Evolutionary conservation across 2,329 filamentous ascomycete genomes (phyloP).

Genomic region (Monosporascus sp.): DNA sequence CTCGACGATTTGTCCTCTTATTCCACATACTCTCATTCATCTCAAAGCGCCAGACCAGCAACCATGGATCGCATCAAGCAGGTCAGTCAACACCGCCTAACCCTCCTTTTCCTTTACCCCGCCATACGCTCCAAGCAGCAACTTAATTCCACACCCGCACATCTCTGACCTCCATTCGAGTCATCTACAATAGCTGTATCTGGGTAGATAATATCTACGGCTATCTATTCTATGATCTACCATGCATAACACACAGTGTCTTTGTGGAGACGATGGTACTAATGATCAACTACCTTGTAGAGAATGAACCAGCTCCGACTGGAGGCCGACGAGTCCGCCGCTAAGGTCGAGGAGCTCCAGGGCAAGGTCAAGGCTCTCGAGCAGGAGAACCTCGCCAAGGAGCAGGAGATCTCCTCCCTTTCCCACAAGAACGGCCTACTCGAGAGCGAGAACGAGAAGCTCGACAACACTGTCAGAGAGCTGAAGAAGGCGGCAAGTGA

Average conservation of each 20-base stretch:
- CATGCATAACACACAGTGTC: neutral
- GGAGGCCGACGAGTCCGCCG: constrained; percentile 81
- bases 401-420: constrained; percentile 96
- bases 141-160: neutral
- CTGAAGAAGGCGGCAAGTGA: constrained; percentile 83
- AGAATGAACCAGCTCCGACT: constrained; percentile 93
- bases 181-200: neutral
- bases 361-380: constrained; percentile 82
- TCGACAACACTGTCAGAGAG: constrained; percentile 78
- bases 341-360: constrained; percentile 84
- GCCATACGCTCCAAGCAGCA: constrained; percentile 21
- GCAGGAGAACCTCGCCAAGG: constrained; percentile 92
- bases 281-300: constrained; percentile 40
- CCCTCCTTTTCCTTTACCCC: constrained; percentile 23
- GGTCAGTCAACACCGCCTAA: constrained; percentile 49
- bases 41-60: constrained; percentile 18
- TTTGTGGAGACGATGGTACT: constrained; percentile 1
- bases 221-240: neutral
- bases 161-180: neutral
- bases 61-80: constrained; percentile 88
- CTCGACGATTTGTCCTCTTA: constrained; percentile 26
- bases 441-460: constrained; percentile 87
- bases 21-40: constrained; percentile 18
- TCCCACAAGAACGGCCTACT: constrained; percentile 92
- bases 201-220: neutral